phyloP scores from a whole-genome alignment of 2,329 filamentous ascomycete genomes.

The Diaporthe vaccinii region DNA sequence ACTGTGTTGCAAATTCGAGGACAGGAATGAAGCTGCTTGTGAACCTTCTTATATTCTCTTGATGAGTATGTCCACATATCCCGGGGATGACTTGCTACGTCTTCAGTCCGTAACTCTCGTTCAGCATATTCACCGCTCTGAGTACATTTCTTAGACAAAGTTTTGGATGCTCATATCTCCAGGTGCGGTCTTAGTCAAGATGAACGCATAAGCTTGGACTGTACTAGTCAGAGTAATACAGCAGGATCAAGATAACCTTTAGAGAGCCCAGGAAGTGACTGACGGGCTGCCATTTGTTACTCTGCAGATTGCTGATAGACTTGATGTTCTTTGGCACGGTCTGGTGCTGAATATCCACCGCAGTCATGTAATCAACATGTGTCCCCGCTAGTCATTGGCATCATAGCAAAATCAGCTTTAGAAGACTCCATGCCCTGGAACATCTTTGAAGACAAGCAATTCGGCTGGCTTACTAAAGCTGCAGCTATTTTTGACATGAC shows the following conservation, averaged over 20 bases:
- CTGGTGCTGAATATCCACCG: neutral
- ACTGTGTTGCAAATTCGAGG: neutral
- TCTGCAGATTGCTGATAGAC: neutral
- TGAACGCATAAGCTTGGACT: neutral
- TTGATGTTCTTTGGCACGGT: neutral
- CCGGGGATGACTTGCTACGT: neutral
- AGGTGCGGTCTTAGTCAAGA: neutral
- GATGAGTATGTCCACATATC: neutral
- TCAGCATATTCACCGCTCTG: neutral
- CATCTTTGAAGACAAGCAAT: neutral
- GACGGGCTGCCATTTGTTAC: neutral
- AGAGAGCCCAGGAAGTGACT: neutral
- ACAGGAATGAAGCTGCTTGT: neutral
- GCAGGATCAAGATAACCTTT: neutral
- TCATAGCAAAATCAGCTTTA: neutral
- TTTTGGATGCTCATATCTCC: neutral
- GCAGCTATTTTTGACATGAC: neutral
- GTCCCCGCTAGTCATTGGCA: constrained; percentile 9
- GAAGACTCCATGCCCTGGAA: neutral
- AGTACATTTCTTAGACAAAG: neutral
- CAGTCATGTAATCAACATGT: neutral
- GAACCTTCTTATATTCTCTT: neutral
- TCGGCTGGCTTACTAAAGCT: neutral
- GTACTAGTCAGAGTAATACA: constrained; percentile 1
- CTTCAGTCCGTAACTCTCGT: neutral